Evolutionary conservation across 345 rosid species (phyloP).

Genomic region (Camelina neglecta): DNA sequence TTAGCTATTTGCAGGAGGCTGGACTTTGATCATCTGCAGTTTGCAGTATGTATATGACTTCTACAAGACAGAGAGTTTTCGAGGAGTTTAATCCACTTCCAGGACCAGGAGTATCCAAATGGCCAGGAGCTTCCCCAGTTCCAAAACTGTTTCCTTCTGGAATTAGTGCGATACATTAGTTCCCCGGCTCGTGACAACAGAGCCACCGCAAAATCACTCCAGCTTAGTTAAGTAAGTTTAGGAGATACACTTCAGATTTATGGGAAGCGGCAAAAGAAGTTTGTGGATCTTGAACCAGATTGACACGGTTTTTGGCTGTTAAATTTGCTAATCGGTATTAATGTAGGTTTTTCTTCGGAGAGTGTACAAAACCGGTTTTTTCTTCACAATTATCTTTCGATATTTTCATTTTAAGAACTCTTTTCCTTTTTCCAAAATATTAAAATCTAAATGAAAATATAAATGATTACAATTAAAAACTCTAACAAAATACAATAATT

Average conservation of each 20-base stretch:
- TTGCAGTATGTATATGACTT: conserved; percentile 16
- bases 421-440: too few relatives aligned
- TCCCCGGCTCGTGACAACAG: background rate
- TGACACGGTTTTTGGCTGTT: too few relatives aligned
- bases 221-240: too few relatives aligned
- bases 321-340: too few relatives aligned
- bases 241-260: background rate
- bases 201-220: background rate
- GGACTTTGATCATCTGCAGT: conserved; percentile 11
- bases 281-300: too few relatives aligned
- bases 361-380: too few relatives aligned
- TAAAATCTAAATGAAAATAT: too few relatives aligned
- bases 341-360: too few relatives aligned
- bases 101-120: conserved; percentile 9
- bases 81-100: background rate
- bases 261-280: background rate
- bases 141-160: conserved; percentile 15
- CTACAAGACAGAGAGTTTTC: background rate
- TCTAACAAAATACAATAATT: too few relatives aligned
- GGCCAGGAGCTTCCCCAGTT: background rate
- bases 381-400: too few relatives aligned
- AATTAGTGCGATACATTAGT: background rate
- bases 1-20: conserved; percentile 19
- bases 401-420: too few relatives aligned
- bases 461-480: too few relatives aligned